phyloP scores from a whole-genome alignment of 805 yeast genomes.

The Myxozyma nipponensis region DNA sequence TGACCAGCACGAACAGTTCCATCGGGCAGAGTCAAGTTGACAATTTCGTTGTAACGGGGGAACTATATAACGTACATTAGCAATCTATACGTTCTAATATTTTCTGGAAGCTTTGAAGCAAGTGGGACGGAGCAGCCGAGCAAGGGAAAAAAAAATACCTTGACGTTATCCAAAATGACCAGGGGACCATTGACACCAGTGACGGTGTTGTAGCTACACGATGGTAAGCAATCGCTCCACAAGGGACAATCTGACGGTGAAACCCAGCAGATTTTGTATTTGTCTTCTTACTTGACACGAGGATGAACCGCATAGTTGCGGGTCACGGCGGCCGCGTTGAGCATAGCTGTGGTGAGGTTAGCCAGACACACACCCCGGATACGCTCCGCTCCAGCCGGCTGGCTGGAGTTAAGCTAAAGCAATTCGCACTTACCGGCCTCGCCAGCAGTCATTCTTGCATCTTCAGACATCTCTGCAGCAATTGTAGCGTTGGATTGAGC shows the following conservation, averaged over 20 bases:
- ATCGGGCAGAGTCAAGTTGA: conserved; percentile 92
- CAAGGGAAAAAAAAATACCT: conserved; percentile 31
- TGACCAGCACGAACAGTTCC: conserved; percentile 95
- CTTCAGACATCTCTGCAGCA: conserved; percentile 29
- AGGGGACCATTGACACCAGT: conserved; percentile 98
- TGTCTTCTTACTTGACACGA: conserved; percentile 32
- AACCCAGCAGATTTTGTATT: too few species aligned
- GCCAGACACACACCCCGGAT: too few species aligned
- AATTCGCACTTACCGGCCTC: conserved; percentile 30
- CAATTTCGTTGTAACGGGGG: conserved; percentile 94
- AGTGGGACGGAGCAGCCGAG: background rate
- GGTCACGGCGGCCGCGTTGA: conserved; percentile 32
- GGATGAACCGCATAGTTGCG: conserved; percentile 31
- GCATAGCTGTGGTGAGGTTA: conserved; percentile 26
- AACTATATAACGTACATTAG: conserved; percentile 36
- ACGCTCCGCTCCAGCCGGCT: too few species aligned
- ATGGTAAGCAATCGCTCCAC: background rate
- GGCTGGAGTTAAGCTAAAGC: too few species aligned
- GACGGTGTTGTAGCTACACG: conserved; percentile 83
- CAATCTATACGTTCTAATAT: too few species aligned
- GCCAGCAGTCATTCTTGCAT: conserved; percentile 27
- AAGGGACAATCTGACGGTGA: too few species aligned
- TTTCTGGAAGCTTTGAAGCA: background rate
- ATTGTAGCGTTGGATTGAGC: conserved; percentile 2
- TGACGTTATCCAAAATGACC: conserved; percentile 82